A percentile compares a stretch with the other conserved stretches of the same genome.
These are phyloP conservation scores for Castanopsis chinensis DNA, from an alignment of 306 rosid genomes.

Conservation along the genomic window DNA sequence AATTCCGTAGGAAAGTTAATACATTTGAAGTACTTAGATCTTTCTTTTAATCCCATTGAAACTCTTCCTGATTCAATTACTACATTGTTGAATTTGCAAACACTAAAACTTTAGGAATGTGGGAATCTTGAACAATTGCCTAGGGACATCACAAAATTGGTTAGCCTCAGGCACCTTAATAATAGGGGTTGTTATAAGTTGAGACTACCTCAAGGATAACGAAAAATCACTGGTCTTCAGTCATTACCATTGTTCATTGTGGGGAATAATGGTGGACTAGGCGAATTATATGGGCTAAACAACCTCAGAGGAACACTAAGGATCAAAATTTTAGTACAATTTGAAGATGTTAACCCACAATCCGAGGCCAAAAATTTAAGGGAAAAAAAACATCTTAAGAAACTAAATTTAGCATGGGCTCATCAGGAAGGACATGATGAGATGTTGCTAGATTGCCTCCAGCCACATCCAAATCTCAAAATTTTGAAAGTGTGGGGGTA, in stretches of 20 bases:
- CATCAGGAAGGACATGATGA: conserved; percentile 1
- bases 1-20: conserved; percentile 11
- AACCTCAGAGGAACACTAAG: conserved; percentile 23
- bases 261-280: background rate
- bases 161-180: conserved; percentile 27
- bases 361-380: conserved; percentile 5
- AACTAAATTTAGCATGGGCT: conserved; percentile 21
- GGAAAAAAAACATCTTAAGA: conserved; percentile 16
- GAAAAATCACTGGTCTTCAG: conserved; percentile 16
- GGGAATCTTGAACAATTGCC: conserved; percentile 8
- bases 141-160: conserved; percentile 8
- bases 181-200: conserved; percentile 5
- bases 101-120: conserved; percentile 21
- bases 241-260: conserved; percentile 10
- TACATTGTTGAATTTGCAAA: conserved; percentile 25
- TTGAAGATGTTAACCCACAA: background rate
- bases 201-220: conserved; percentile 18
- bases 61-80: conserved; percentile 17
- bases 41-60: background rate
- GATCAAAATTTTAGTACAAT: conserved; percentile 2
- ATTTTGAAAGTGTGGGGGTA: conserved; percentile 2
- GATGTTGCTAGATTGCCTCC: conserved; percentile 22
- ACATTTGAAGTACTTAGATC: conserved; percentile 34
- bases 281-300: conserved; percentile 21
- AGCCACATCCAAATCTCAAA: conserved; percentile 27